Conservation (phyloP, 768 basidiomycete species). For the Phlegmacium glaucopus region DNA sequence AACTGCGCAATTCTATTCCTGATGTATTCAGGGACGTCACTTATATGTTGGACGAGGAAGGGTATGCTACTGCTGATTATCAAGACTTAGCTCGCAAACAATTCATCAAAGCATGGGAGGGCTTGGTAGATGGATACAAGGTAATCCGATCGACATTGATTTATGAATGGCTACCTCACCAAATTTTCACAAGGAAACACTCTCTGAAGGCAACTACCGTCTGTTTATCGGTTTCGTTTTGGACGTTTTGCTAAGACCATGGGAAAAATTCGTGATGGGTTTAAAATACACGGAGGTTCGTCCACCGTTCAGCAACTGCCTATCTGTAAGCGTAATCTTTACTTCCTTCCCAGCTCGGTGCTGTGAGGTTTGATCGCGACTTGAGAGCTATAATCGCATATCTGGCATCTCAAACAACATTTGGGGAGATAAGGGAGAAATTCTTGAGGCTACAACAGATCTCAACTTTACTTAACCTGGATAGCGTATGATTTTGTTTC, state of each 20-base stretch:
- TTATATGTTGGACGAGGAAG: conserved; percentile 88
- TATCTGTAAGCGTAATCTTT: background rate
- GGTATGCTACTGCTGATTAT: conserved; percentile 79
- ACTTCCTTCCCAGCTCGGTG: conserved; percentile 66
- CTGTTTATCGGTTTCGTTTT: conserved; percentile 82
- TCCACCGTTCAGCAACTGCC: background rate
- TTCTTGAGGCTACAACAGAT: conserved; percentile 92
- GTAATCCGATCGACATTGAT: conserved; percentile 34
- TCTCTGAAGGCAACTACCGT: conserved; percentile 87
- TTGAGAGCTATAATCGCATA: conserved; percentile 79
- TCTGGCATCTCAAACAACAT: conserved; percentile 83
- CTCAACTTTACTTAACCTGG: conserved; percentile 86
- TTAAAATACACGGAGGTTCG: conserved; percentile 87
- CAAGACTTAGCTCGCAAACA: conserved; percentile 85
- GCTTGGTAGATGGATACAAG: conserved; percentile 82
- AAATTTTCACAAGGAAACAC: conserved; percentile 57
- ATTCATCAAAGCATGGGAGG: conserved; percentile 88
- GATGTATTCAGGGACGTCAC: conserved; percentile 91
- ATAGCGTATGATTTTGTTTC: conserved; percentile 49
- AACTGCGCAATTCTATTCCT: conserved; percentile 74
- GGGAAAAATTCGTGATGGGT: conserved; percentile 84
- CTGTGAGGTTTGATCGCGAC: conserved; percentile 93
- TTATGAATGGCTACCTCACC: conserved; percentile 1
- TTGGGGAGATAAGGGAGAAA: conserved; percentile 90
- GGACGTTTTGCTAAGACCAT: conserved; percentile 87